These are phyloP conservation scores for Colletotrichum spaethianum DNA, from an alignment of 2,329 filamentous ascomycete genomes.

Conservation along the genomic window DNA sequence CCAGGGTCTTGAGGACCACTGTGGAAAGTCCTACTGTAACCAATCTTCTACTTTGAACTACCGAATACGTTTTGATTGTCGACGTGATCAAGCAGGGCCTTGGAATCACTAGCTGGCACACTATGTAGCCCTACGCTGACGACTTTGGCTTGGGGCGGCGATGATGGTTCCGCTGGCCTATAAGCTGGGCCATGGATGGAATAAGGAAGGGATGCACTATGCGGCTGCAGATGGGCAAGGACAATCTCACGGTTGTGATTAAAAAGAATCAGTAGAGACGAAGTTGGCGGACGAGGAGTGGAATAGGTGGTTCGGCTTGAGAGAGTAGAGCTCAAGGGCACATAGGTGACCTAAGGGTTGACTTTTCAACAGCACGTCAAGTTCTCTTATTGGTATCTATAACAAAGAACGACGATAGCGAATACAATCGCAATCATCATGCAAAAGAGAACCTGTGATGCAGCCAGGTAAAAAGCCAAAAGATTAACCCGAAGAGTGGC, in stretches of 20 bases:
- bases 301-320: conserved; percentile 54
- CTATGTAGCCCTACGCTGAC: conserved; percentile 45
- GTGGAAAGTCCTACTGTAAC: too few species aligned
- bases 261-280: conserved; percentile 50
- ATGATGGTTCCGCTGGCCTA: conserved; percentile 49
- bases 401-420: not conserved
- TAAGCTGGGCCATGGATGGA: conserved; percentile 48
- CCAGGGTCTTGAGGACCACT: conserved; percentile 55
- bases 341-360: too few species aligned
- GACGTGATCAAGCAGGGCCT: conserved; percentile 52
- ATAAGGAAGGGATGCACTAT: conserved; percentile 49
- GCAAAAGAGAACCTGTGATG: not conserved
- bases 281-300: conserved; percentile 53
- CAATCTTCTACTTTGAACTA: too few species aligned
- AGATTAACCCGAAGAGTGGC: conserved; percentile 1
- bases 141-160: conserved; percentile 56
- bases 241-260: conserved; percentile 53
- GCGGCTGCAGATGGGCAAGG: conserved; percentile 43
- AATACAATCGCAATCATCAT: not conserved
- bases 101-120: conserved; percentile 54
- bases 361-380: too few species aligned
- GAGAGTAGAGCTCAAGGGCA: conserved; percentile 47
- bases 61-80: too few species aligned
- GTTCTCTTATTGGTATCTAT: too few species aligned
- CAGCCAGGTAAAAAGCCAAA: not conserved